phyloP scores from a whole-genome alignment of 306 rosid genomes.

The Trifolium fragiferum region DNA sequence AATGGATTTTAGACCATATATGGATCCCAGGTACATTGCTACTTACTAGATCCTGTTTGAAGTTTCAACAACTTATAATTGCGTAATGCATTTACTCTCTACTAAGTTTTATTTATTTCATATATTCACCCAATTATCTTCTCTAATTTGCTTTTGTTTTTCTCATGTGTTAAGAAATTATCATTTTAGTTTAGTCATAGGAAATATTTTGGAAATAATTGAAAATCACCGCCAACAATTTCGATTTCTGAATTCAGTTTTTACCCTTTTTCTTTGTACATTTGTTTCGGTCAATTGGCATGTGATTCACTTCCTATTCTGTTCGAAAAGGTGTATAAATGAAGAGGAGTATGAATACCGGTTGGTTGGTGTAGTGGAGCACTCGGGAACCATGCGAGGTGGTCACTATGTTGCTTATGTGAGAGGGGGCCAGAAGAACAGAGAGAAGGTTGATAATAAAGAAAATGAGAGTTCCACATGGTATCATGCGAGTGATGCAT shows the following conservation, averaged over 20 bases:
- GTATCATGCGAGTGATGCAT: constrained; percentile 87
- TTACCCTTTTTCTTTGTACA: background rate
- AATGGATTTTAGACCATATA: constrained; percentile 81
- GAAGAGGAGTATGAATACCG: constrained; percentile 64
- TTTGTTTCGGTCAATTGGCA: constrained; percentile 16
- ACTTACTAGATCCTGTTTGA: constrained; percentile 40
- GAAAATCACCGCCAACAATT: constrained; percentile 5
- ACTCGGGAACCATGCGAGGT: constrained; percentile 84
- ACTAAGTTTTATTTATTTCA: background rate
- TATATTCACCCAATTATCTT: constrained; percentile 1
- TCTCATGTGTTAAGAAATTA: background rate
- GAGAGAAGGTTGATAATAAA: constrained; percentile 54
- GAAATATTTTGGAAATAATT: constrained; percentile 17
- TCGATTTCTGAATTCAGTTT: constrained; percentile 10
- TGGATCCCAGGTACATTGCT: constrained; percentile 78
- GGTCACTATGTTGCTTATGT: constrained; percentile 95
- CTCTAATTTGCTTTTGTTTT: background rate
- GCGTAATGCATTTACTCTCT: background rate
- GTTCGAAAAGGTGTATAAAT: constrained; percentile 55
- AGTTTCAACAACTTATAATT: constrained; percentile 16
- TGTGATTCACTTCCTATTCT: constrained; percentile 33
- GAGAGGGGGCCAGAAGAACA: constrained; percentile 68
- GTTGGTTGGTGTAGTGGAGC: constrained; percentile 83
- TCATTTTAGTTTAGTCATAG: constrained; percentile 1
- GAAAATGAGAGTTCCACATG: constrained; percentile 55